Conservation (phyloP, 1,284 basidiomycete genomes). For the Thelephora terrestris region DNA sequence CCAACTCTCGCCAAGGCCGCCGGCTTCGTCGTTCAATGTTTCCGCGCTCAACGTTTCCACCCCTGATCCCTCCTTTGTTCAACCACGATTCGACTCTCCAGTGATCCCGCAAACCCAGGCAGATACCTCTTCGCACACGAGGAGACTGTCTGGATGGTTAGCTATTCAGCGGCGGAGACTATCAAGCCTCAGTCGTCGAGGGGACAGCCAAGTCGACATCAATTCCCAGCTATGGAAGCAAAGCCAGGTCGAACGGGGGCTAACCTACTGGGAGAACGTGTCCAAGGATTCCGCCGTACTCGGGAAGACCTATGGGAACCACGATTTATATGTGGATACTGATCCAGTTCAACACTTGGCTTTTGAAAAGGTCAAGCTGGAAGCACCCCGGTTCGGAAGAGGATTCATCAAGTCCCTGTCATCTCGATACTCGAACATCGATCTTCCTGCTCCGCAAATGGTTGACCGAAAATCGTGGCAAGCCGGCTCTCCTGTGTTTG, state of each 20-base stretch:
- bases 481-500: slow-evolving; percentile 38
- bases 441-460: not conserved
- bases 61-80: slow-evolving; percentile 10
- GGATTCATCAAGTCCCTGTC: too few relatives aligned
- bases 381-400: too few relatives aligned
- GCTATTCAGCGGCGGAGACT: not conserved
- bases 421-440: too few relatives aligned
- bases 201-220: slow-evolving; percentile 10
- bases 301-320: not conserved
- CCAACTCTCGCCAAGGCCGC: slow-evolving; percentile 14
- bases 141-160: slow-evolving; percentile 3
- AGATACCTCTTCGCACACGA: not conserved
- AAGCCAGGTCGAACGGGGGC: slow-evolving; percentile 23
- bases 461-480: not conserved
- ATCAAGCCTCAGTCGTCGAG: slow-evolving; percentile 12
- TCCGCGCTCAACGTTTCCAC: slow-evolving; percentile 20
- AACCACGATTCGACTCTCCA: not conserved
- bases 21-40: slow-evolving; percentile 22
- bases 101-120: not conserved
- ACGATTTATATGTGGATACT: too few relatives aligned
- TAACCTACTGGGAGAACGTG: slow-evolving; percentile 11
- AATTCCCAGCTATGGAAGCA: slow-evolving; percentile 24
- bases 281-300: not conserved
- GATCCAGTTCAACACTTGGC: too few relatives aligned
- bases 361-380: too few relatives aligned